Base-by-base conservation (phyloP, 169 alveolate species). In the Plasmodium blacklocki region DNA sequence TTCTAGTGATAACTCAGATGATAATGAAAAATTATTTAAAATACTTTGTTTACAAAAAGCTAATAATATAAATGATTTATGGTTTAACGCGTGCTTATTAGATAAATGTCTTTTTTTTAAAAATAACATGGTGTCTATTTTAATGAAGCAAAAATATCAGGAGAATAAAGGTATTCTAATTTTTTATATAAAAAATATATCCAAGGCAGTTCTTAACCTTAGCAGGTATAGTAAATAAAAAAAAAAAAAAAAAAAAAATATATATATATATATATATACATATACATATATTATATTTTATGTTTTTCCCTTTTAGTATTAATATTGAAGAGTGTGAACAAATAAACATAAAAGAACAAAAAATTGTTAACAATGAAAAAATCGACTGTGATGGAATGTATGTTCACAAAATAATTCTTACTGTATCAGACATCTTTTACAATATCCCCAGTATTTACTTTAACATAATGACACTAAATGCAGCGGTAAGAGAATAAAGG, bases 31-130 rank as follows among this genome's bases (percentile, higher is more conserved):
- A 49, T 32, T 68, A 32, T 83, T 83, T 83, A 83, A 83, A 39
- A 56, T 62, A 11, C 52, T 83, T 18, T 29, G 74, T 60, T 29
- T 83, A 29, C 91, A 83, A 49, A 83, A 83, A 62, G 91, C 91
- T 14, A 83, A 54, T 45, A 83, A 83, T 63, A 45, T 71, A 32
- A 83, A 83, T 29, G 86, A 83, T 29, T 49, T 83, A n/a, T 83
- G 91, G 91, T 83, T 83, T 29, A 83, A 83, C 45, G 85, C 86
- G 1, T 83, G 91, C 29, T 62, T 83, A 18, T 43, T 83, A 49
- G 74, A 83, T 11, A 63, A 83, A n/a, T 14, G 74, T 12, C 39
- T 83, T 3, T 68, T 83, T 29, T 67, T 68, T 45, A 83, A 83
- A 70, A 83, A 83, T 49, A 32, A 29, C 18, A 23, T 70, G 29